Percentiles rank a stretch among this genome's conserved stretches.
These are phyloP conservation scores for Alternaria triticimaculans DNA, from an alignment of 2,329 filamentous ascomycete species.

Conservation along the genomic window DNA sequence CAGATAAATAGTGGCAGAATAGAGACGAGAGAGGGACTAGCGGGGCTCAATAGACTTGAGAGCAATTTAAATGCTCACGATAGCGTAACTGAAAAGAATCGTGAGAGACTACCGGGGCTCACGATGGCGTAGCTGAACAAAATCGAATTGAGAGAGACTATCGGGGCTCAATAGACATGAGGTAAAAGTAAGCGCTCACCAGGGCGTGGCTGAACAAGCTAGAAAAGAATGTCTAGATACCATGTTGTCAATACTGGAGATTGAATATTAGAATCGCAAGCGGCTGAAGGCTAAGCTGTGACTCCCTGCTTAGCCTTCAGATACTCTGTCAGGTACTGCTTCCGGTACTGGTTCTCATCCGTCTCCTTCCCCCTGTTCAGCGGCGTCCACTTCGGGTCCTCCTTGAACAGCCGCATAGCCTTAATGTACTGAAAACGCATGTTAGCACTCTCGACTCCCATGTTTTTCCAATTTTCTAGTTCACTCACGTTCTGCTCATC, in stretches of 20 bases:
- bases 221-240: neutral
- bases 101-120: neutral
- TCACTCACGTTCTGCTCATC: constrained; percentile 82
- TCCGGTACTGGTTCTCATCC: constrained; percentile 77
- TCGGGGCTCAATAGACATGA: neutral
- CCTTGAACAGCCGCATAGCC: constrained; percentile 96
- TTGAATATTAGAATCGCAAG: neutral
- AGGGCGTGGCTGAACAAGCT: too few relatives aligned
- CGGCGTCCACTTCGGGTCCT: constrained; percentile 98
- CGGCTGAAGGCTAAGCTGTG: constrained; percentile 10
- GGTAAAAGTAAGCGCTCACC: neutral
- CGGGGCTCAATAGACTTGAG: neutral
- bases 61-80: neutral
- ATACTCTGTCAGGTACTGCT: constrained; percentile 79
- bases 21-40: neutral
- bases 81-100: too few relatives aligned
- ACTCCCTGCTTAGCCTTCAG: constrained; percentile 52
- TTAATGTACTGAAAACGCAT: constrained; percentile 75
- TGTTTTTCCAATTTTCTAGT: neutral
- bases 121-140: neutral
- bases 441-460: constrained; percentile 19
- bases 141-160: neutral
- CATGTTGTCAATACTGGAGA: neutral
- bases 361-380: constrained; percentile 80
- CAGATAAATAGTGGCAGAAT: neutral